These are phyloP conservation scores for Trichosporon ovoides DNA, from an alignment of 1,284 basidiomycete genomes.

Conservation along the genomic window DNA sequence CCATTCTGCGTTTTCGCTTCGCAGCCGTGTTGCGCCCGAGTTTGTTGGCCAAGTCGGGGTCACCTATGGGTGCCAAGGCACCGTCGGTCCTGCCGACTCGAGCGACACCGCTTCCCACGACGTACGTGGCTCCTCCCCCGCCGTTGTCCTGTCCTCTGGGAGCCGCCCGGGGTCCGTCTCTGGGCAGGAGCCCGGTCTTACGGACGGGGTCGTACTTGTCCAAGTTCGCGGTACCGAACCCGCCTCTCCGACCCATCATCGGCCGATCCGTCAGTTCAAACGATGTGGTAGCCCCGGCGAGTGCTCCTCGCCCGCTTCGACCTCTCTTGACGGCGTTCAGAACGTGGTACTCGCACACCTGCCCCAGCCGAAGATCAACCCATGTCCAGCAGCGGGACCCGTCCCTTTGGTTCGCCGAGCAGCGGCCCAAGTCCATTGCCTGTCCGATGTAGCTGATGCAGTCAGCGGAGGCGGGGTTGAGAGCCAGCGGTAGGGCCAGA, in stretches of 20 bases:
- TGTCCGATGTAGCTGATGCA: constrained; percentile 80
- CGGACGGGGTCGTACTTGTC: constrained; percentile 58
- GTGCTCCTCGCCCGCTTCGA: constrained; percentile 71
- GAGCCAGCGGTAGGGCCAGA: constrained; percentile 70
- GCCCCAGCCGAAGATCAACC: constrained; percentile 70
- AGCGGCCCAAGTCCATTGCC: constrained; percentile 78
- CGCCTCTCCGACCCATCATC: constrained; percentile 12
- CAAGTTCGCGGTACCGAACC: constrained; percentile 27
- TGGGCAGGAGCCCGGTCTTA: constrained; percentile 43
- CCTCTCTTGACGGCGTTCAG: constrained; percentile 69
- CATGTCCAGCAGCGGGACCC: constrained; percentile 76
- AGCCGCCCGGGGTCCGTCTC: constrained; percentile 25
- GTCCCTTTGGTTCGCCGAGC: constrained; percentile 67
- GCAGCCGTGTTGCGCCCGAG: constrained; percentile 62
- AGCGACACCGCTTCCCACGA: constrained; percentile 62
- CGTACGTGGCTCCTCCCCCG: constrained; percentile 62
- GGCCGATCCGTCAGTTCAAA: constrained; percentile 21
- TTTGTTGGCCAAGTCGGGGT: constrained; percentile 58
- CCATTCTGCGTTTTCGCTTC: constrained; percentile 60
- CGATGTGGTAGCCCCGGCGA: constrained; percentile 42
- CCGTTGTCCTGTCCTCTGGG: constrained; percentile 33
- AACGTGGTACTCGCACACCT: constrained; percentile 85
- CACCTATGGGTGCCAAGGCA: constrained; percentile 31
- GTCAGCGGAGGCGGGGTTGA: constrained; percentile 75
- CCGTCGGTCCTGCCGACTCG: constrained; percentile 48